Evolutionary conservation across 352 stramenopile species (phyloP), one percentile per base, ranked within the genome.

Genomic region (Phytophthora litchii): DNA sequence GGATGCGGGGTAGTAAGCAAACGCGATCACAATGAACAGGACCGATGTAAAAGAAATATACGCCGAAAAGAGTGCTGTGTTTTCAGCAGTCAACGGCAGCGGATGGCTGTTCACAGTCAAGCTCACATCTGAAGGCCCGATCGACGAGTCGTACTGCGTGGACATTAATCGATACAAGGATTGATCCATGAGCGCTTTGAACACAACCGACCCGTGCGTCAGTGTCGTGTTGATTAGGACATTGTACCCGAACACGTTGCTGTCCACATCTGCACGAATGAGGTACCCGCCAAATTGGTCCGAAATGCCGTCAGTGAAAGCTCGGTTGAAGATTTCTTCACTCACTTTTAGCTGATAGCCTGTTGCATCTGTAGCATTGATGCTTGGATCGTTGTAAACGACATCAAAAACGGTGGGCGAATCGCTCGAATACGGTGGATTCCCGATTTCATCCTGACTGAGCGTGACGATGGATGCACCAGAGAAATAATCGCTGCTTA

Each of bases 1-100:
- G 1, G 76, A 83, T 3, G 86, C 88, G 1, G 92, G 88, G 13
- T 97, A 81, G 53, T 96, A 98, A 3, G 86, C 80, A 25, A 98
- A 89, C 5, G 87, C 89, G n/a, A 97, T 74, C 17, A 95, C 69
- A 32, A 97, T 90, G 31, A 97, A 79, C 19, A 89, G 67, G 1
- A 60, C 67, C 5, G 78, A 70, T 0, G 85, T 66, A 23, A 96
- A 77, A 1, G 72, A 66, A 20, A 80, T 44, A 14, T 80, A 73
- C 10, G 75, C 67, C 1, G 49, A 61, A 40, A 79, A 79, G 2
- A 86, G 48, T 3, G 65, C 57, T 17, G 78, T 78, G 9, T 61
- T 73, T 27, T 49, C 54, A 13, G 58, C 62, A 1, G 80, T 83
- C 21, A 76, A 57, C 6, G 80, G 80, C 0, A 89, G 56, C 9